Evolutionary conservation across 257 asterid genomes (phyloP), one percentile per base, ranked within the genome.

Genomic region (Anisodus acutangulus): DNA sequence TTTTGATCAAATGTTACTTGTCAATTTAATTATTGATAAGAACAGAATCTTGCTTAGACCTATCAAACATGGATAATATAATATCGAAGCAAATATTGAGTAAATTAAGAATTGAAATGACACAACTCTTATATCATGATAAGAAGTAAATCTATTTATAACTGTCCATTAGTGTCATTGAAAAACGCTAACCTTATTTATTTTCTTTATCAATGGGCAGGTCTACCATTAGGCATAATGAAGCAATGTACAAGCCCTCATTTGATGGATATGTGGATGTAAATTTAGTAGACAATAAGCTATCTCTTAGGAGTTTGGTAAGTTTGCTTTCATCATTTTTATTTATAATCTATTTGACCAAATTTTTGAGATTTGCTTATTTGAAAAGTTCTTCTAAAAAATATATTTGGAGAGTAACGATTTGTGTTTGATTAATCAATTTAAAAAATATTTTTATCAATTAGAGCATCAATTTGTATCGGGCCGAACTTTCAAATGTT

Each of bases 251-350:
- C n/a, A n/a, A n/a, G n/a, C n/a, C 89, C 1, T 79, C 87, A 69
- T 86, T 83, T 79, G 85, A 72, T 57, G 89, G 89, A 58, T 86
- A 83, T 35, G 87, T 84, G 0, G 81, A 86, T 60, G 81, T 83
- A 2, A 74, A 83, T 62, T 49, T 84, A 59, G 57, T 1, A 9
- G 63, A 60, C 49, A 86, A 83, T 63, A 86, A 70, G 82, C 59
- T 71, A 9, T 69, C 82, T 6, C 85, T 80, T 81, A 86, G 39
- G 57, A 51, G 47, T 12, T 51, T 76, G 81, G 81, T 76, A 7
- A 26, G 13, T 26, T 76, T 76, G 13, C 11, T 53, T 51, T 51
- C 41, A 49, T 0, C 3, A 45, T 71, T 9, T 2, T 43, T 17
- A 43, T 5, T 45, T 5, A 72, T 35, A 13, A 31, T 68, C 37